A percentile compares a stretch with the other conserved stretches of the same genome.
These are phyloP conservation scores for Chalciporus pseudorubinellus DNA, from an alignment of 768 basidiomycete species.

Conservation along the genomic window DNA sequence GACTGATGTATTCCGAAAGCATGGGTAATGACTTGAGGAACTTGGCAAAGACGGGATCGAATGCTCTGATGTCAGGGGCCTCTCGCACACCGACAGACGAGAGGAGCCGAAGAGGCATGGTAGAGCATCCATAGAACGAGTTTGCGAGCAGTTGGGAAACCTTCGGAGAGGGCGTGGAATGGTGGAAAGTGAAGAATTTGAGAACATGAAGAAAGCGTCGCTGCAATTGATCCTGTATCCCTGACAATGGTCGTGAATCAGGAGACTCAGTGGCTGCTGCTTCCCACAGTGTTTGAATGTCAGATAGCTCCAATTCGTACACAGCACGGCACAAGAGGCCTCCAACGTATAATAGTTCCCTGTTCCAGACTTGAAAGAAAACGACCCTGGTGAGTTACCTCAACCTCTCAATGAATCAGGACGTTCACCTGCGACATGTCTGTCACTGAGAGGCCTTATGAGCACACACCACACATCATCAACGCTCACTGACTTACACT, in stretches of 20 bases:
- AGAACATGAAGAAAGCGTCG: slow-evolving; percentile 3
- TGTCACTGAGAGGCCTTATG: not conserved
- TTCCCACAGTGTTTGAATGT: slow-evolving; percentile 36
- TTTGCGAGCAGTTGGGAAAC: slow-evolving; percentile 69
- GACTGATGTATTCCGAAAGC: slow-evolving; percentile 55
- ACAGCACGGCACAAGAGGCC: slow-evolving; percentile 77
- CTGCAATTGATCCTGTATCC: not conserved
- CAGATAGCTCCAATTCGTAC: slow-evolving; percentile 76
- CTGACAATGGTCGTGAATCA: not conserved
- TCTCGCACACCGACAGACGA: slow-evolving; percentile 70
- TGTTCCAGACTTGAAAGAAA: slow-evolving; percentile 69
- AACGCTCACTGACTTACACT: not conserved
- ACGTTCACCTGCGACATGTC: slow-evolving; percentile 56
- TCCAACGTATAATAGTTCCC: slow-evolving; percentile 80
- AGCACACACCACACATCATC: not conserved
- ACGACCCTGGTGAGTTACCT: not conserved
- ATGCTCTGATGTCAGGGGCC: slow-evolving; percentile 65
- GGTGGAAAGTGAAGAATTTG: slow-evolving; percentile 9
- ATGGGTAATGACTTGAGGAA: slow-evolving; percentile 82
- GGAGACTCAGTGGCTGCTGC: too few species aligned
- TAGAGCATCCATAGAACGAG: slow-evolving; percentile 71
- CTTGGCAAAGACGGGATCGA: slow-evolving; percentile 56
- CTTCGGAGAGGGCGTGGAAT: slow-evolving; percentile 65
- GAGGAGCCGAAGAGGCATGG: slow-evolving; percentile 62
- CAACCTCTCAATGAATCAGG: not conserved